phyloP scores from a whole-genome alignment of 2,329 filamentous ascomycete genomes.

The Aspergillus awamori region DNA sequence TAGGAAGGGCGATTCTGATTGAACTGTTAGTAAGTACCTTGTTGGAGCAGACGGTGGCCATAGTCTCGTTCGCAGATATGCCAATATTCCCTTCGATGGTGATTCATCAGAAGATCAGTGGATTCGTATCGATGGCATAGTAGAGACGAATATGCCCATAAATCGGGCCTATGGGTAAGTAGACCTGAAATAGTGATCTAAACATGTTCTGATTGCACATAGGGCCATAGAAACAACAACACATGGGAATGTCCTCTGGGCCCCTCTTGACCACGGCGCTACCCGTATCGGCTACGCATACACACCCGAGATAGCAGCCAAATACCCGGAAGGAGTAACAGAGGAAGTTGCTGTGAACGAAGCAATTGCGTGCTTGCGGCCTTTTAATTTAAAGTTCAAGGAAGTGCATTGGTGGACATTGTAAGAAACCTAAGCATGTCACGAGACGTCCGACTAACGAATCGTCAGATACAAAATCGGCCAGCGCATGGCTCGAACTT shows the following conservation, averaged over 20 bases:
- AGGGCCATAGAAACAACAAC: slow-evolving; percentile 13
- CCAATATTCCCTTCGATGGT: slow-evolving; percentile 12
- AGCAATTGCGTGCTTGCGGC: slow-evolving; percentile 8
- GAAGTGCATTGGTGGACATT: slow-evolving; percentile 16
- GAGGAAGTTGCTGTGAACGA: slow-evolving; percentile 8
- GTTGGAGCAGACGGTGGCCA: slow-evolving; percentile 12
- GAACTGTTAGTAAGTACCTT: slow-evolving; percentile 9
- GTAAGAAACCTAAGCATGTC: background rate
- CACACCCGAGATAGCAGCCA: slow-evolving; percentile 7
- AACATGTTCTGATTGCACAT: background rate
- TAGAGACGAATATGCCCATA: slow-evolving; percentile 14
- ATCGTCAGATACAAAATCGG: slow-evolving; percentile 6
- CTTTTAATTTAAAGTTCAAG: slow-evolving; percentile 6
- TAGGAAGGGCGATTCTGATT: background rate
- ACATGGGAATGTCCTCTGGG: slow-evolving; percentile 17
- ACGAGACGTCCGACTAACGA: too few relatives aligned
- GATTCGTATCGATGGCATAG: slow-evolving; percentile 13
- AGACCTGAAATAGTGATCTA: too few relatives aligned
- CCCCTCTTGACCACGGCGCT: slow-evolving; percentile 14
- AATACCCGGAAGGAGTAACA: slow-evolving; percentile 1
- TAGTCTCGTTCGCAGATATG: slow-evolving; percentile 7
- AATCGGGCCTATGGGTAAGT: slow-evolving; percentile 6
- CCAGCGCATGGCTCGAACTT: slow-evolving; percentile 10
- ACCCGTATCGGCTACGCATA: slow-evolving; percentile 15
- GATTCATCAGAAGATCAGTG: slow-evolving; percentile 9